Base-by-base conservation (phyloP, 2,329 filamentous ascomycete species). In the Zymoseptoria tritici region DNA sequence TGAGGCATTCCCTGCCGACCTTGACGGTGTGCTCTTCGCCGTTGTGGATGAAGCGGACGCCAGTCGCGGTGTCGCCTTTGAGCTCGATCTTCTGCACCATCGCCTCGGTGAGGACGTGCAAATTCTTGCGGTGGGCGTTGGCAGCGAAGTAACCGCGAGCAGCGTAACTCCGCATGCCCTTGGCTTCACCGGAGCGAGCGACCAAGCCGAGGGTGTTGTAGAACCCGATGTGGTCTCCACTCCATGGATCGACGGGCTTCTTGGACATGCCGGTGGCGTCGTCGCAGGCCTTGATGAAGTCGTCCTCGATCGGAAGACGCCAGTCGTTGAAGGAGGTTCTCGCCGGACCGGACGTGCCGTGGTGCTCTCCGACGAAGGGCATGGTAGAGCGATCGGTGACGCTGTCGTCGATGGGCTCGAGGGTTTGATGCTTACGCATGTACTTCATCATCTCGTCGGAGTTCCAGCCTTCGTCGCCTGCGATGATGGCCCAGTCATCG, bases 1-100 rank as follows among this genome's bases (percentile, higher is more conserved):
- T 70, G 46, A 88, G 78, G 9, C 86, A 77, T 64, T 87, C 85
- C 56, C 70, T 69, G 22, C 65, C 68, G 63, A 67, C 74, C 9
- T 63, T 75, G 3, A 76, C 70, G 4, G 67, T 66, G 55, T 74
- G 69, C 3, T 71, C 67, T 7, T 71, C 62, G 2, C 76, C 77
- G 5, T 71, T 68, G 26, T 73, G 68, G 8, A 64, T 72, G 64
- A 82, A 79, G 11, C 71, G 74, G 13, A 79, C 80, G 7, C 79
- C 78, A 2, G 65, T 69, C 5, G 70, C 72, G 21, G 54, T 71
- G 8, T 71, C 73, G 13, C 73, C 77, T 26, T 79, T 71, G 31
- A 81, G 67, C 46, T 80, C 62, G 62, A 86, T 70, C 60, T 80
- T 69, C 53, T 76, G 61, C 19, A 81, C 78, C 31, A 76, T 65